Conservation (phyloP, 202 grass and related monocot genomes). For the Eragrostis tef region DNA sequence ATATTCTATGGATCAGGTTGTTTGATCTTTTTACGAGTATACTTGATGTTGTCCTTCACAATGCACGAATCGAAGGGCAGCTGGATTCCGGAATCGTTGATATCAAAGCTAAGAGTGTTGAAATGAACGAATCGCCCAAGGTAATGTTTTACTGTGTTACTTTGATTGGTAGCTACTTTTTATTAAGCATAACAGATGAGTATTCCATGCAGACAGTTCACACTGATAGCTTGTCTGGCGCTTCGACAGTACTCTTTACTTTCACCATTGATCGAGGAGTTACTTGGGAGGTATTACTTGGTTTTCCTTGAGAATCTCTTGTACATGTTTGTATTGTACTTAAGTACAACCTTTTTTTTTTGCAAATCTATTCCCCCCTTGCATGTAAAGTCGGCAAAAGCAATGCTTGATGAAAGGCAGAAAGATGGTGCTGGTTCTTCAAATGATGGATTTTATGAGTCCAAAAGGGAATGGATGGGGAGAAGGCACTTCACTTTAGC, state of each 20-base stretch:
- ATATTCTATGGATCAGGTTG: constrained; percentile 61
- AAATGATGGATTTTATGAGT: constrained; percentile 94
- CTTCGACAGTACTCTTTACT: constrained; percentile 79
- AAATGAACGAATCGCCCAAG: constrained; percentile 83
- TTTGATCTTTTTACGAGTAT: constrained; percentile 91
- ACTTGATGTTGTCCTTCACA: constrained; percentile 83
- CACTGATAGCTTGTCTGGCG: constrained; percentile 86
- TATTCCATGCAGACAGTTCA: constrained; percentile 80
- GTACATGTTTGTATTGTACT: constrained; percentile 38
- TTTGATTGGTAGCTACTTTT: constrained; percentile 30
- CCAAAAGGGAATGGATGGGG: constrained; percentile 99
- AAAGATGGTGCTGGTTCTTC: constrained; percentile 58
- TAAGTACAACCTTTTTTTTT: neutral
- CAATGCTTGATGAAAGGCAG: constrained; percentile 71
- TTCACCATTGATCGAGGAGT: constrained; percentile 88
- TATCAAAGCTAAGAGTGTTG: constrained; percentile 92
- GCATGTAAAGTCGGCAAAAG: constrained; percentile 64
- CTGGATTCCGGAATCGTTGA: constrained; percentile 98
- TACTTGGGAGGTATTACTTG: constrained; percentile 84
- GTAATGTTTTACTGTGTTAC: constrained; percentile 47
- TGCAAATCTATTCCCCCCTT: constrained; percentile 37
- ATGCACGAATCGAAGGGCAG: constrained; percentile 90
- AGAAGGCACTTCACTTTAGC: constrained; percentile 85
- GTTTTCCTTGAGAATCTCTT: constrained; percentile 31
- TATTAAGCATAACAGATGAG: constrained; percentile 24